Conservation (phyloP, 805 yeast species). For the Metschnikowia sp. region DNA sequence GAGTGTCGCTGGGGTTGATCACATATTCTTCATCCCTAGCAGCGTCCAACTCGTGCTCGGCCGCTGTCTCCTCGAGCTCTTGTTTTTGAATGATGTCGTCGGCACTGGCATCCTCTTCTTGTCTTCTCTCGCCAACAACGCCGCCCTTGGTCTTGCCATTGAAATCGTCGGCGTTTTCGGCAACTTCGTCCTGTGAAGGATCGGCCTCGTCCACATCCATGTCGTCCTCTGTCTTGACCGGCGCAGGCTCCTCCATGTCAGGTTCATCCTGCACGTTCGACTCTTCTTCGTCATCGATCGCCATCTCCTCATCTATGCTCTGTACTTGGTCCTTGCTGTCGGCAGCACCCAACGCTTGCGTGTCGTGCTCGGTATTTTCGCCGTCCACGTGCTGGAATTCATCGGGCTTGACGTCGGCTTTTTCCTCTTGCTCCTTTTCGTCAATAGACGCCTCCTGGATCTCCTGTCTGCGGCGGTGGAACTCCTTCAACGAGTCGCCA, state of each 20-base stretch:
- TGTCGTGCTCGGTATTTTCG: conserved; percentile 70
- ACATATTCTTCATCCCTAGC: conserved; percentile 17
- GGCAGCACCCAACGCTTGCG: conserved; percentile 93
- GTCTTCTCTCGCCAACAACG: conserved; percentile 45
- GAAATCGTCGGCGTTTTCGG: conserved; percentile 36
- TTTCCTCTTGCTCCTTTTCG: conserved; percentile 49
- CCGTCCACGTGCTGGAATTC: conserved; percentile 84
- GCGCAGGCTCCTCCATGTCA: conserved; percentile 23
- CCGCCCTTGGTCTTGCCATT: conserved; percentile 51
- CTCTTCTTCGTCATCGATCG: conserved; percentile 67
- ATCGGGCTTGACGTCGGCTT: conserved; percentile 70
- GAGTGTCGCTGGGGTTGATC: conserved; percentile 26
- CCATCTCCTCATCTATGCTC: conserved; percentile 72
- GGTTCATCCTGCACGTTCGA: conserved; percentile 16
- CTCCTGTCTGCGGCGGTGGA: conserved; percentile 85
- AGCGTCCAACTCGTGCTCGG: conserved; percentile 13
- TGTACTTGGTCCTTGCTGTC: conserved; percentile 69
- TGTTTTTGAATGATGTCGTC: conserved; percentile 17
- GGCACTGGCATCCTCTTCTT: conserved; percentile 16
- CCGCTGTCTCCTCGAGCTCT: conserved; percentile 11
- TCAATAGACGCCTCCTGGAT: conserved; percentile 61
- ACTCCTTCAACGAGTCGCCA: conserved; percentile 89
- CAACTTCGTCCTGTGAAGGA: conserved; percentile 24
- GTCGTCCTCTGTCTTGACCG: conserved; percentile 23
- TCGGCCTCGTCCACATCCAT: conserved; percentile 28